These are phyloP conservation scores for Linum tenue DNA, from an alignment of 345 rosid genomes.

Conservation along the genomic window DNA sequence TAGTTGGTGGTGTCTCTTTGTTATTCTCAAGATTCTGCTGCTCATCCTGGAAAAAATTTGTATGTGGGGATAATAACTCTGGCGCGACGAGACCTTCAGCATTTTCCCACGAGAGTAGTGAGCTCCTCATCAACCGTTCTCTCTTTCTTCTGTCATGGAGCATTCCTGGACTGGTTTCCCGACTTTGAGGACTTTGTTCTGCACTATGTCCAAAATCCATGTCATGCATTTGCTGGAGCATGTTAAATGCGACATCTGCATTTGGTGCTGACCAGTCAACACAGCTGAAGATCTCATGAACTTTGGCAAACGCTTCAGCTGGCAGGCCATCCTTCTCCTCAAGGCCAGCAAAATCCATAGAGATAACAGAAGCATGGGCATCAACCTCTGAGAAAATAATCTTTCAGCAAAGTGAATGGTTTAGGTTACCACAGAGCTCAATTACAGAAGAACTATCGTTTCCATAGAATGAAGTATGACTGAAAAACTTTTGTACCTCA, in stretches of 20 bases:
- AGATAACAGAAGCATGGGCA: slow-evolving; percentile 56
- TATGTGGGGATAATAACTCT: slow-evolving; percentile 21
- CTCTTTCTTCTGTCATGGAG: slow-evolving; percentile 31
- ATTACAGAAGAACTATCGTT: not conserved
- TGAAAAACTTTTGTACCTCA: slow-evolving; percentile 46
- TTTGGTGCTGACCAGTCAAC: slow-evolving; percentile 70
- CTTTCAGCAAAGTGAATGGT: slow-evolving; percentile 38
- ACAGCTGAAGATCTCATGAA: slow-evolving; percentile 75
- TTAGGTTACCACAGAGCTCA: slow-evolving; percentile 14
- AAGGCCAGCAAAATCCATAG: slow-evolving; percentile 47
- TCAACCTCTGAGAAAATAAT: slow-evolving; percentile 95
- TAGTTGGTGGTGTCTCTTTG: slow-evolving; percentile 22
- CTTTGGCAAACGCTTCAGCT: slow-evolving; percentile 81
- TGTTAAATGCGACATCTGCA: slow-evolving; percentile 60
- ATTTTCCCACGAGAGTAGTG: slow-evolving; percentile 29
- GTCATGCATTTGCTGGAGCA: slow-evolving; percentile 67
- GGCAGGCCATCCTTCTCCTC: slow-evolving; percentile 90
- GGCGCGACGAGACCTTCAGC: slow-evolving; percentile 19
- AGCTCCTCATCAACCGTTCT: slow-evolving; percentile 27
- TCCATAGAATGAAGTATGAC: slow-evolving; percentile 10
- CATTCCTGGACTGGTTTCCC: slow-evolving; percentile 32
- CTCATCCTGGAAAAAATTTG: slow-evolving; percentile 9
- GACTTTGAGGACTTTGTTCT: slow-evolving; percentile 31
- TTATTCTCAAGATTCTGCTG: slow-evolving; percentile 8
- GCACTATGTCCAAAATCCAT: slow-evolving; percentile 16